Percentiles rank a stretch among this genome's conserved stretches.
phyloP scores from a whole-genome alignment of 129 eudicot genomes.

The Escallonia rubra region DNA sequence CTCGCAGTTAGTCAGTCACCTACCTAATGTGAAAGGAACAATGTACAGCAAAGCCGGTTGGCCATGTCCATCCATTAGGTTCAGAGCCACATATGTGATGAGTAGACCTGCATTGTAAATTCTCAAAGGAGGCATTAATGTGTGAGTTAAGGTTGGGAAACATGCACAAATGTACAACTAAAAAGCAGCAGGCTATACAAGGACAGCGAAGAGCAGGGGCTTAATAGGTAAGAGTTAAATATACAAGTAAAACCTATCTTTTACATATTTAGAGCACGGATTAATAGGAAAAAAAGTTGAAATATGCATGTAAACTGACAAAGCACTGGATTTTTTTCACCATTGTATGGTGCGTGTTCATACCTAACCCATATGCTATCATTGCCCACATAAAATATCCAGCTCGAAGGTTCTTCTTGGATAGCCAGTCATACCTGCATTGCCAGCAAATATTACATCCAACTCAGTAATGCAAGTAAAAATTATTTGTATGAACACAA shows the following conservation, averaged over 20 bases:
- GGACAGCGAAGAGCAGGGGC: too few relatives aligned
- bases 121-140: neutral
- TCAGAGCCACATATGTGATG: slow-evolving; percentile 84
- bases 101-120: slow-evolving; percentile 61
- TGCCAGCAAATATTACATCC: neutral
- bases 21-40: slow-evolving; percentile 91
- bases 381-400: slow-evolving; percentile 94
- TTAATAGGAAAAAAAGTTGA: too few relatives aligned
- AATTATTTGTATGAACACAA: neutral
- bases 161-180: too few relatives aligned
- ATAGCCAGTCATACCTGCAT: slow-evolving; percentile 92
- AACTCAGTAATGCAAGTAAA: neutral
- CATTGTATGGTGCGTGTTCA: neutral
- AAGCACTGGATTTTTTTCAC: too few relatives aligned
- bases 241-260: too few relatives aligned
- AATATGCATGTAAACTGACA: too few relatives aligned
- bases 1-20: neutral
- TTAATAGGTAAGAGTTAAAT: too few relatives aligned
- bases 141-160: too few relatives aligned
- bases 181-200: too few relatives aligned
- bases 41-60: slow-evolving; percentile 99
- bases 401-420: slow-evolving; percentile 56
- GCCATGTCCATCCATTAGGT: slow-evolving; percentile 99
- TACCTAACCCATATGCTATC: slow-evolving; percentile 94
- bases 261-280: too few relatives aligned